phyloP scores from a whole-genome alignment of 306 rosid genomes.

The Prinsepia uniflora region DNA sequence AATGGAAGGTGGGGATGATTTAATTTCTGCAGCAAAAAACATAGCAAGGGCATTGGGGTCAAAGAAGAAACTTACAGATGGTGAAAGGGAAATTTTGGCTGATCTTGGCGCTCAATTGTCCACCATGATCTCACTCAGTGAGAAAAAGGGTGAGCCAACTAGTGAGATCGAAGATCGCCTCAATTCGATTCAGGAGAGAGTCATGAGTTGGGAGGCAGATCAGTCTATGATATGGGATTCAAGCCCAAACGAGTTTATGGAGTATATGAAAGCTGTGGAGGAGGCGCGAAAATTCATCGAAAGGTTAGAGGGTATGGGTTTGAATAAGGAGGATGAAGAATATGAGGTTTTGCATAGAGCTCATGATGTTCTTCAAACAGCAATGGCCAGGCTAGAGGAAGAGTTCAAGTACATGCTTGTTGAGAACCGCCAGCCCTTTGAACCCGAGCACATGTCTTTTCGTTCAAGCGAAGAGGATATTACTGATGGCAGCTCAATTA shows the following conservation, averaged over 20 bases:
- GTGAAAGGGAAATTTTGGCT: slow-evolving; percentile 60
- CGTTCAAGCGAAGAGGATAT: slow-evolving; percentile 65
- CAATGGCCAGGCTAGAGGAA: slow-evolving; percentile 83
- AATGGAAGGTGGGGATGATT: slow-evolving; percentile 57
- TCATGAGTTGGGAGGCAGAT: slow-evolving; percentile 73
- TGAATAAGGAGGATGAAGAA: slow-evolving; percentile 47
- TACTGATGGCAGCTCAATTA: slow-evolving; percentile 54
- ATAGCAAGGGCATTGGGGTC: slow-evolving; percentile 68
- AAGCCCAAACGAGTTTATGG: slow-evolving; percentile 53
- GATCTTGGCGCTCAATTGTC: slow-evolving; percentile 69
- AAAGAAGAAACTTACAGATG: slow-evolving; percentile 52
- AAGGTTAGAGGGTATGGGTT: slow-evolving; percentile 49
- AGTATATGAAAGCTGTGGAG: slow-evolving; percentile 57
- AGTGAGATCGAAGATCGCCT: slow-evolving; percentile 42
- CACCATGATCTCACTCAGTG: slow-evolving; percentile 32
- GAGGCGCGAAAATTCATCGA: slow-evolving; percentile 52
- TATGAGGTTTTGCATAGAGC: slow-evolving; percentile 45
- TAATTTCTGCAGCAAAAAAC: slow-evolving; percentile 67
- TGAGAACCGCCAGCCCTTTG: slow-evolving; percentile 67
- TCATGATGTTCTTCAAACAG: slow-evolving; percentile 72
- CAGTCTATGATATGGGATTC: slow-evolving; percentile 76
- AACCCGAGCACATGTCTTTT: slow-evolving; percentile 66
- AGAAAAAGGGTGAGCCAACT: slow-evolving; percentile 32
- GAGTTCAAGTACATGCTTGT: slow-evolving; percentile 69
- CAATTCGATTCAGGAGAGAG: slow-evolving; percentile 48